A percentile compares a stretch with the other conserved stretches of the same genome.
phyloP scores from a whole-genome alignment of 371 early-diverging fungal genomes.

The Apophysomyces ossiformis region DNA sequence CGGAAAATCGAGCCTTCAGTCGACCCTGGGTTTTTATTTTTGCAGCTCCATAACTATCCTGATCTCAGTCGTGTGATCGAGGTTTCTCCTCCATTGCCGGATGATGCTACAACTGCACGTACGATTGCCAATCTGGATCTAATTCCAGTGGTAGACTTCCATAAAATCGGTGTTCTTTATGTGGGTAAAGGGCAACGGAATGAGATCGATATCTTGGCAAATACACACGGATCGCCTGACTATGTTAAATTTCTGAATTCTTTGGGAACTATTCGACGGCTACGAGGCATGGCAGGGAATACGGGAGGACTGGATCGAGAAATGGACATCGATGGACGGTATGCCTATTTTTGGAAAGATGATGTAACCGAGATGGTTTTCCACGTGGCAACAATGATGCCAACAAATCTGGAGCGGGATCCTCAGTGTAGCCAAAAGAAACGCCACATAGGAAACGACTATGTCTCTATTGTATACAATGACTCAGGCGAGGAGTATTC shows the following conservation, averaged over 20 bases:
- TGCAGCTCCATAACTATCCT: conserved; percentile 77
- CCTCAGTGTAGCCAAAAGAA: conserved; percentile 84
- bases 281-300: conserved; percentile 61
- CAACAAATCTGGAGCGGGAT: conserved; percentile 74
- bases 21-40: conserved; percentile 67
- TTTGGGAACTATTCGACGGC: conserved; percentile 75
- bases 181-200: conserved; percentile 84
- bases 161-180: conserved; percentile 95
- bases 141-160: conserved; percentile 90
- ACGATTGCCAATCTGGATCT: conserved; percentile 84
- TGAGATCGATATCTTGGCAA: conserved; percentile 86
- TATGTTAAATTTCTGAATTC: conserved; percentile 84
- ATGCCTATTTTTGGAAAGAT: conserved; percentile 84
- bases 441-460: conserved; percentile 96
- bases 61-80: conserved; percentile 61
- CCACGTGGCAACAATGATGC: conserved; percentile 95
- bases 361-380: conserved; percentile 89
- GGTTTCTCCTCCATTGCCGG: conserved; percentile 70
- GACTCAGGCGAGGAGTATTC: conserved; percentile 84
- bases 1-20: conserved; percentile 56
- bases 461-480: conserved; percentile 91
- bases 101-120: conserved; percentile 77
- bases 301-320: conserved; percentile 92
- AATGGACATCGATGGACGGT: conserved; percentile 85
- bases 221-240: conserved; percentile 82